Evolutionary conservation across 2,329 filamentous ascomycete genomes (phyloP), one percentile per base, ranked within the genome.

Genomic region (Monascus ruber): DNA sequence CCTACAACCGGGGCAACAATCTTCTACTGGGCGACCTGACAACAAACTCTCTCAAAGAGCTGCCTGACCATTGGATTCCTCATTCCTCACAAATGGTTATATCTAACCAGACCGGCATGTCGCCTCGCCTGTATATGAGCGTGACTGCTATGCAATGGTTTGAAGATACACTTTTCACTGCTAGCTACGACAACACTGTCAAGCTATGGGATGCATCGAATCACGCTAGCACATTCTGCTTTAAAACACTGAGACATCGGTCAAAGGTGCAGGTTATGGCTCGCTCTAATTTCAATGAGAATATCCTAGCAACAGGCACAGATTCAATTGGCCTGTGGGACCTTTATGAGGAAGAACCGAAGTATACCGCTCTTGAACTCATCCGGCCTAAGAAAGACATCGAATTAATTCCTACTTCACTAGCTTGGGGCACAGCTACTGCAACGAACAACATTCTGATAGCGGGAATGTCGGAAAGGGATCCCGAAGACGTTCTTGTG

Each of bases 1-100:
- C 75, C 32, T 80, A 80, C 49, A 80, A 80, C 42, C 60, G 71
- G 31, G 61, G 65, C 0, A 72, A 75, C 42, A 79, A 79, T 46
- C 58, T 79, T 1, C 49, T 79, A 1, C 52, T 74, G 29, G 76
- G 76, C 1, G 60, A 74, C 43, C 44, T 67, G 3, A 45, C 51
- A 1, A 47, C 49, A 1, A 66, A 63, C 17, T 49, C 48, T 1
- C 50, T 79, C 5, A 58, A 64, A 38, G 76, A 79, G 44, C 52
- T 80, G 0, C 65, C 71, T 1, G 68, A 74, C 36, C 76, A 80
- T 48, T 64, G 63, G 29, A 53, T 69, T 3, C 47, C 55, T 11
- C 64, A 71, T 3, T 56, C 64, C n/a, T 49, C 49, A 10, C 52
- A 65, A 0, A 53, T 62, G 3, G 45, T 49, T 27, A 59, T 61